Percentiles rank a stretch among this genome's conserved stretches.
These are phyloP conservation scores for Sporisorium exsertum DNA, from an alignment of 1,284 basidiomycete genomes.

Conservation along the genomic window DNA sequence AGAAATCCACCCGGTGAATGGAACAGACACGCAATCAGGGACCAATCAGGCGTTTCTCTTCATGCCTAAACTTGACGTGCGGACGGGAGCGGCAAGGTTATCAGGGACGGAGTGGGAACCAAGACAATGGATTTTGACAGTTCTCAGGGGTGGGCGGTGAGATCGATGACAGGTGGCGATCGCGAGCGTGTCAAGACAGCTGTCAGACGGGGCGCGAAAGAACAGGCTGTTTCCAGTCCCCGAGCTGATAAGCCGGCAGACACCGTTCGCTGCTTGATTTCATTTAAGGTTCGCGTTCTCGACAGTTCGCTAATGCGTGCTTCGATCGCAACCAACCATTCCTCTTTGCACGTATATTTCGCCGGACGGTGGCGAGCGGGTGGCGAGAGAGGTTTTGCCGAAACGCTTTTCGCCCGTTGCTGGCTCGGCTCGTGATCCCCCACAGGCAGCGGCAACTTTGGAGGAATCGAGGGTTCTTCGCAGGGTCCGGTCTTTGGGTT, in stretches of 20 bases:
- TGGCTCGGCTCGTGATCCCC: too few relatives aligned
- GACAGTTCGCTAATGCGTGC: conserved; percentile 1
- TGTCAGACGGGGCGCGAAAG: neutral
- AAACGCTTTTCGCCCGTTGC: neutral
- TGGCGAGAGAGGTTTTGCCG: neutral
- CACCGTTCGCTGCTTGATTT: too few relatives aligned
- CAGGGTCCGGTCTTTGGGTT: neutral
- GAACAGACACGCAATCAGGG: neutral
- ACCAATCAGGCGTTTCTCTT: neutral
- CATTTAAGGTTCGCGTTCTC: neutral
- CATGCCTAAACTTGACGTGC: too few relatives aligned
- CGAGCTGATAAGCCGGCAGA: too few relatives aligned
- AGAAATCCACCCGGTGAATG: too few relatives aligned
- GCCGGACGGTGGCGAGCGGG: neutral
- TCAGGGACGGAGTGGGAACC: neutral
- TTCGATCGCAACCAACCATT: conserved; percentile 2
- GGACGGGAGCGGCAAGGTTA: too few relatives aligned
- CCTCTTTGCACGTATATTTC: neutral
- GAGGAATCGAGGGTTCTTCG: neutral
- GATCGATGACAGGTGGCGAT: neutral
- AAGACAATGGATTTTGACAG: neutral
- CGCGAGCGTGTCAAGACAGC: neutral
- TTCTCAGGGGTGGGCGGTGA: neutral
- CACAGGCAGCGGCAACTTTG: too few relatives aligned
- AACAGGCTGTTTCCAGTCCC: neutral